Percentiles rank a stretch among this genome's conserved stretches.
These are phyloP conservation scores for Luvunga scandens DNA, from an alignment of 345 rosid species.

Conservation along the genomic window DNA sequence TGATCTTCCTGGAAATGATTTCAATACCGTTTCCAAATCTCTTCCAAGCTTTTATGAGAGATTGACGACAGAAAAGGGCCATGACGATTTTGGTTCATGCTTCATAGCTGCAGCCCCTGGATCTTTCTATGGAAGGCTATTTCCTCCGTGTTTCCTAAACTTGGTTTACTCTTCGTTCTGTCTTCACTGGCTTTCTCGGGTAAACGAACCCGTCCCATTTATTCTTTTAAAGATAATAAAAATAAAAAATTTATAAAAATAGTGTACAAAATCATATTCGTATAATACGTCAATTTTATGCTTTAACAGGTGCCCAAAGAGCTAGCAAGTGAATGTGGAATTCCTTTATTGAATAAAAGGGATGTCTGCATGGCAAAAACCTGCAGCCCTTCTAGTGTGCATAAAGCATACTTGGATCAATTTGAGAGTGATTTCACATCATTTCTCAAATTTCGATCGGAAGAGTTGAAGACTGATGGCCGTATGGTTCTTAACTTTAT, in stretches of 20 bases:
- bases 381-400: neutral
- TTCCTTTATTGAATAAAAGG: neutral
- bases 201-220: neutral
- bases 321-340: neutral
- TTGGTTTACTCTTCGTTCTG: constrained; percentile 24
- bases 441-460: neutral
- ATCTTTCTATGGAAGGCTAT: constrained; percentile 21
- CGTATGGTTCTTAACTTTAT: neutral
- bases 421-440: neutral
- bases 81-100: constrained; percentile 8
- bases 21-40: constrained; percentile 15
- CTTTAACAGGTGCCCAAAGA: neutral
- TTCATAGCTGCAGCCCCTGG: constrained; percentile 21
- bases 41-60: constrained; percentile 15
- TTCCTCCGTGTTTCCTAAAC: constrained; percentile 17
- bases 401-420: neutral
- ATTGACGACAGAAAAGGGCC: neutral
- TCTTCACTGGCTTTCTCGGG: constrained; percentile 21
- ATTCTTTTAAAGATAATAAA: no score
- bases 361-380: neutral
- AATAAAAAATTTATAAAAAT: no score
- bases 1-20: constrained; percentile 30
- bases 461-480: neutral
- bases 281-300: neutral
- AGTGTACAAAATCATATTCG: neutral